Evolutionary conservation across 2,329 filamentous ascomycete species (phyloP), one percentile per base, ranked within the genome.

Genomic region (Alternaria novae-zelandiae): DNA sequence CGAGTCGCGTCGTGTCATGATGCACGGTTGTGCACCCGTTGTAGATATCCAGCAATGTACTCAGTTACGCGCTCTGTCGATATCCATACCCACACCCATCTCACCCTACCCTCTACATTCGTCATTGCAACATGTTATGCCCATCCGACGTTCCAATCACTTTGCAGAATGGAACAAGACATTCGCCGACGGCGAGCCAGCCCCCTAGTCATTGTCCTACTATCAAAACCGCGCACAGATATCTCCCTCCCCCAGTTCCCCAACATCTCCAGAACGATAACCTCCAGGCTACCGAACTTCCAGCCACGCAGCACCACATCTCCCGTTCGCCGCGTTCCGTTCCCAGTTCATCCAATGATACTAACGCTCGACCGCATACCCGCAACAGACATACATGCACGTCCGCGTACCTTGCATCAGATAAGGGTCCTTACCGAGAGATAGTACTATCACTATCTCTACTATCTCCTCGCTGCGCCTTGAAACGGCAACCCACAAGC

Each of bases 361-460:
- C 32, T 9, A 36, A 36, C 15, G 15, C 15, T n/a, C 32, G 15
- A 41, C 36, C 36, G 9, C 32, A 36, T 36, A 36, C 13, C 10
- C 23, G 45, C 25, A 46, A 21, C 41, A 32, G 26, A 32, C 17
- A 26, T 43, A 51, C 28, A 56, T 57, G 53, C 44, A 12, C 25
- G 51, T 15, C 28, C 49, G 17, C 49, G 49, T 30, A 36, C 28
- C 49, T 28, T 53, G 49, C 30, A 53, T 57, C 49, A 44, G 51
- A 47, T 28, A 47, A 32, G 21, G 36, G 36, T 41, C 36, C 36
- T 36, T 46, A 55, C 36, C 60, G 32, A 36, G 44, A 36, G 56
- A 59, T 59, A 55, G 49, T 49, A 54, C 50, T 23, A 53, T 20
- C n/a, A 20, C 56, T 68, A 67, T 67, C 65, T 60, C 12, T 69